Base-by-base conservation (phyloP, 768 basidiomycete species). In the Stropharia rugosoannulata region DNA sequence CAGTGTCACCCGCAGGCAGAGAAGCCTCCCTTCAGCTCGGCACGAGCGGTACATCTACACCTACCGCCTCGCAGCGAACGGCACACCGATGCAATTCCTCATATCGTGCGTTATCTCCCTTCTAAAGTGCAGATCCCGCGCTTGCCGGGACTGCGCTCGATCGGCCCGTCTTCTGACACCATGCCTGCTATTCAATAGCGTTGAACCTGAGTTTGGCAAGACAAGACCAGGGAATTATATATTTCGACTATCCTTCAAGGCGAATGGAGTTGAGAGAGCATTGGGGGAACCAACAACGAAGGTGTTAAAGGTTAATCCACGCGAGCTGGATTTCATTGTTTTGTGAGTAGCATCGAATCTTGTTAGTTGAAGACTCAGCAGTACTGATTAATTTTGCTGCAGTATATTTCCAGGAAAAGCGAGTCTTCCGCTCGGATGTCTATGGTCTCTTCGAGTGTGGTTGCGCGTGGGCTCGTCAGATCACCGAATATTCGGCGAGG, bases 361-460 rank as follows among this genome's bases (percentile, higher is more conserved):
- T 13, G 15, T 11, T 22, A 19, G 16, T 52, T 37, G 3, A 13
- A 11, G 45, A 27, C 5, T 10, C n/a, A 29, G 27, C 29, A 19
- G 50, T 9, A 16, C 55, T 55, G 25, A 43, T 27, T 41, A 49
- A 32, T 3, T 19, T 43, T 7, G 19, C 39, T n/a, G 35, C 49
- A 87, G 85, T 60, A 68, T 78, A 6, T 86, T 85, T 63, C 83
- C 84, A 10, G 85, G 85, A n/a, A 82, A 81, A 65, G 61, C 75
- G 18, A 76, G 75, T 43, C 66, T 84, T 1, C 85, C 86, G 0
- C 68, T 69, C n/a, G 82, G 78, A 0, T 80, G 77, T 51, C 65
- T 86, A 3, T 82, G 74, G 69, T 78, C 80, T 13, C 69, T 87
- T 18, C 83, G 87, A 0, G 81, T 87, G 16, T 89, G 87, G 86